phyloP scores from a whole-genome alignment of 768 basidiomycete species.

The Dendrothele bispora region DNA sequence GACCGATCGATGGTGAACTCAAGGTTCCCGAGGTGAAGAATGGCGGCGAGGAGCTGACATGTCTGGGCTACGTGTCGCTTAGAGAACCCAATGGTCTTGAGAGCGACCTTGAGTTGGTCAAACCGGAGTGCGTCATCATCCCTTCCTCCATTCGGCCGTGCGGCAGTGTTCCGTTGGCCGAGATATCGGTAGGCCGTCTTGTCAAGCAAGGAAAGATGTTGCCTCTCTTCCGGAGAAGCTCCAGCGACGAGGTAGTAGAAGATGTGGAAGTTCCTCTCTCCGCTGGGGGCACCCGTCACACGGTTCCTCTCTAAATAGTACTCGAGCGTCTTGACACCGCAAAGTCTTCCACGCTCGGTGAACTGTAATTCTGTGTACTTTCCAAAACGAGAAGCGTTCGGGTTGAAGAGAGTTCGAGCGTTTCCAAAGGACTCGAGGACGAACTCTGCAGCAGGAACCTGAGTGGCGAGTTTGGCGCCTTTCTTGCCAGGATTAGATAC shows the following conservation, averaged over 20 bases:
- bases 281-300: slow-evolving; percentile 83
- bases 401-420: slow-evolving; percentile 87
- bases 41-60: slow-evolving; percentile 92
- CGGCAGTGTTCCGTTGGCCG: slow-evolving; percentile 58
- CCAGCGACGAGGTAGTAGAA: slow-evolving; percentile 97
- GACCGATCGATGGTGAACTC: slow-evolving; percentile 84
- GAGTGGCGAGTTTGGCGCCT: slow-evolving; percentile 81
- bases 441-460: slow-evolving; percentile 92
- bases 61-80: slow-evolving; percentile 95
- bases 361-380: slow-evolving; percentile 99
- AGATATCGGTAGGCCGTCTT: slow-evolving; percentile 86
- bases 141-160: slow-evolving; percentile 45
- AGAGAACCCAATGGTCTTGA: slow-evolving; percentile 91
- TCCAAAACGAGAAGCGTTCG: slow-evolving; percentile 95
- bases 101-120: slow-evolving; percentile 90
- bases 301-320: slow-evolving; percentile 94
- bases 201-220: slow-evolving; percentile 83
- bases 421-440: slow-evolving; percentile 95
- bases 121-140: slow-evolving; percentile 88
- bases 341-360: slow-evolving; percentile 84
- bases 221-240: slow-evolving; percentile 82
- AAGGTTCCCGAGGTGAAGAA: slow-evolving; percentile 94
- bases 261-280: slow-evolving; percentile 96
- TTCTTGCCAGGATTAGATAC: slow-evolving; percentile 91
- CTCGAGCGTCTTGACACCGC: slow-evolving; percentile 91